Percentiles rank a stretch among this genome's conserved stretches.
These are phyloP conservation scores for Rhodotorula paludigena DNA, from an alignment of 768 basidiomycete genomes.

Conservation along the genomic window DNA sequence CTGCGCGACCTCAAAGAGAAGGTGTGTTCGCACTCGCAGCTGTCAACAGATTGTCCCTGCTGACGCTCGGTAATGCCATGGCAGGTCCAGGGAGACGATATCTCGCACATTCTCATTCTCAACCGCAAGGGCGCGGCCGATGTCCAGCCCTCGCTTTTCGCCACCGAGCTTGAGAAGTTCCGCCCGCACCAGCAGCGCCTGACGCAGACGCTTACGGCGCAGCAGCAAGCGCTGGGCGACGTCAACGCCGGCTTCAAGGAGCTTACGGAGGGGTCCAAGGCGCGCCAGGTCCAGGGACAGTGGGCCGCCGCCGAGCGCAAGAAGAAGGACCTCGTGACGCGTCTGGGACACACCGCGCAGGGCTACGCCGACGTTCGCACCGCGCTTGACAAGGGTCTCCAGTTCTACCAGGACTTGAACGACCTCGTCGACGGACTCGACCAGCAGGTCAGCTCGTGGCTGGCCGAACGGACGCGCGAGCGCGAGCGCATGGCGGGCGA, in stretches of 20 bases:
- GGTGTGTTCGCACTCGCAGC: slow-evolving; percentile 50
- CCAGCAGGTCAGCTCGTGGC: slow-evolving; percentile 59
- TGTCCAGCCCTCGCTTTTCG: slow-evolving; percentile 82
- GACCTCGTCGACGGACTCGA: slow-evolving; percentile 60
- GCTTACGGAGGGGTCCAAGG: slow-evolving; percentile 66
- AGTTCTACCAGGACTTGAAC: slow-evolving; percentile 78
- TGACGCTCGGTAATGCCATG: not conserved
- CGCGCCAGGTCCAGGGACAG: slow-evolving; percentile 68
- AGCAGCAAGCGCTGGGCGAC: slow-evolving; percentile 68
- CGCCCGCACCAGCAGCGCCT: slow-evolving; percentile 81
- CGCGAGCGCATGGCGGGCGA: slow-evolving; percentile 63
- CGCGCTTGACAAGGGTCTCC: slow-evolving; percentile 72
- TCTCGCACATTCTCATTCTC: slow-evolving; percentile 85
- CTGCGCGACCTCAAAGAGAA: slow-evolving; percentile 94
- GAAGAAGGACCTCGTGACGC: slow-evolving; percentile 66
- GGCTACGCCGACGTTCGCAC: slow-evolving; percentile 80
- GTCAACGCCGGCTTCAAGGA: slow-evolving; percentile 66
- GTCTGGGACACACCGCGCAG: slow-evolving; percentile 72
- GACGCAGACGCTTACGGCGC: slow-evolving; percentile 68
- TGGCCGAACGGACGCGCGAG: slow-evolving; percentile 62
- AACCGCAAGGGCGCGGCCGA: slow-evolving; percentile 71
- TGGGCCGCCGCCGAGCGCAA: slow-evolving; percentile 77
- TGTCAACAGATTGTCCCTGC: not conserved
- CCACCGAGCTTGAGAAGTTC: slow-evolving; percentile 92
- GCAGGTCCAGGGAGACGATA: slow-evolving; percentile 91